Percentiles rank a stretch among this genome's conserved stretches.
Evolutionary conservation across 371 early-diverging fungal species (phyloP).

Genomic region (Mortierella sp.): DNA sequence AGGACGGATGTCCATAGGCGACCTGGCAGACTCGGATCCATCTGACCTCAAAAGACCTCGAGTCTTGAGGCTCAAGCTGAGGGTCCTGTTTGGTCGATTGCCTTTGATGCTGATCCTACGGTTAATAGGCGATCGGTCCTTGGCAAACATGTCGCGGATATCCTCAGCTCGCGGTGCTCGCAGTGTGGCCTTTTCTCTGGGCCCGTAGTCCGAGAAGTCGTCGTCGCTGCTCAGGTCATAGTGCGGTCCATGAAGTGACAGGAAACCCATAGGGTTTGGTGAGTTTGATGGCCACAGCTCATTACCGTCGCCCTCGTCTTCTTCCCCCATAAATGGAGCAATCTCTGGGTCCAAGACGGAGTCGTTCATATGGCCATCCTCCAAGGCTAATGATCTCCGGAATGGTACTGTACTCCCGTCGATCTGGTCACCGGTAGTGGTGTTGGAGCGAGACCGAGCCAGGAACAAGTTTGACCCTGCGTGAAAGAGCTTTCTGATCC

Average conservation of each 20-base stretch:
- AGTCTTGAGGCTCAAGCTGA: conserved; percentile 46
- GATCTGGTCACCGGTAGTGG: conserved; percentile 54
- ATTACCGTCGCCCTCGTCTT: conserved; percentile 70
- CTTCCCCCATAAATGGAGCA: conserved; percentile 70
- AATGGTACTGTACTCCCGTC: conserved; percentile 46
- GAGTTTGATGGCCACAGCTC: conserved; percentile 51
- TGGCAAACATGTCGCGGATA: conserved; percentile 48
- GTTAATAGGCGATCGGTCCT: conserved; percentile 44
- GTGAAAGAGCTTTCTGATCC: conserved; percentile 57
- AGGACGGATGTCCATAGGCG: conserved; percentile 52
- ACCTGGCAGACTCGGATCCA: conserved; percentile 44
- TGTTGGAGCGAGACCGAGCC: conserved; percentile 71
- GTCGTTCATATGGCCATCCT: conserved; percentile 46
- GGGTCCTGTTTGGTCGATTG: conserved; percentile 42
- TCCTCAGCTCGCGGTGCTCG: conserved; percentile 37
- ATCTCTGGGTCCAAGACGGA: conserved; percentile 72
- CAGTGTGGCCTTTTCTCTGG: conserved; percentile 19
- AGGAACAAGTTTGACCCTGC: conserved; percentile 56
- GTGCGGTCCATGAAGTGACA: conserved; percentile 24
- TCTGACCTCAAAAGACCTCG: conserved; percentile 52
- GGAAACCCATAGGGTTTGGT: conserved; percentile 33
- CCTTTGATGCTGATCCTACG: conserved; percentile 57
- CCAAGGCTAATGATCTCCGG: conserved; percentile 45
- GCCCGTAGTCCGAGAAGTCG: conserved; percentile 12
- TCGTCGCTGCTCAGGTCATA: conserved; percentile 47